Base-by-base conservation (phyloP, 371 early-diverging fungal species). In the Rhizopus sp. region DNA sequence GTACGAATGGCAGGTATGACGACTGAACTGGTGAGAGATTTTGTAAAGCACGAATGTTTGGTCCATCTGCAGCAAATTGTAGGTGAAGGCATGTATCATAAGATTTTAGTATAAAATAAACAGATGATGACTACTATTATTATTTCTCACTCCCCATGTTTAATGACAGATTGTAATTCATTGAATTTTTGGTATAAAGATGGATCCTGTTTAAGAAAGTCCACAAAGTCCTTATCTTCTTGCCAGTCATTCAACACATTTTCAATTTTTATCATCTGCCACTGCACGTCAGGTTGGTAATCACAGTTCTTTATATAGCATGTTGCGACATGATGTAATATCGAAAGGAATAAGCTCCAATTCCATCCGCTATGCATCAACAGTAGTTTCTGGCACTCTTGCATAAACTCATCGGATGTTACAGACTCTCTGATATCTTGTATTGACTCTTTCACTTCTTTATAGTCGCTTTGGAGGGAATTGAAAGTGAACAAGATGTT, bases 361-460 rank as follows among this genome's bases (percentile, higher is more conserved):
- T 84, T 74, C 86, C 86, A 86, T 0, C 86, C 86, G 49, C 82
- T 80, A 50, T 86, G 84, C 7, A 70, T 47, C 13, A 81, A 53
- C 33, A 86, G 53, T 23, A 84, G 37, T 0, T 65, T 62, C n/a
- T 86, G 84, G 52, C 82, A 80, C 4, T 76, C 73, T 16, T 72
- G 62, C 5, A 69, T 63, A 69, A 79, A 86, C 29, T 84, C 84
- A 5, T 54, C 30, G n/a, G 63, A 59, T 0, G 64, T 47, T 75
- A 83, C 75, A 49, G 53, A 60, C 6, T 78, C 79, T 12, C 71
- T 63, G 8, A 86, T 46, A 59, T 90, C 85, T 1, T 73, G 63
- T 57, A 90, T 81, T 4, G 85, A 78, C 9, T 64, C 55, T 39
- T 68, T 68, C 4, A 88, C 88, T 9, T 78, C 77, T 2, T 56